Percentiles rank a stretch among this genome's conserved stretches.
These are phyloP conservation scores for Cytospora schulzeri DNA, from an alignment of 2,329 filamentous ascomycete species.

Conservation along the genomic window DNA sequence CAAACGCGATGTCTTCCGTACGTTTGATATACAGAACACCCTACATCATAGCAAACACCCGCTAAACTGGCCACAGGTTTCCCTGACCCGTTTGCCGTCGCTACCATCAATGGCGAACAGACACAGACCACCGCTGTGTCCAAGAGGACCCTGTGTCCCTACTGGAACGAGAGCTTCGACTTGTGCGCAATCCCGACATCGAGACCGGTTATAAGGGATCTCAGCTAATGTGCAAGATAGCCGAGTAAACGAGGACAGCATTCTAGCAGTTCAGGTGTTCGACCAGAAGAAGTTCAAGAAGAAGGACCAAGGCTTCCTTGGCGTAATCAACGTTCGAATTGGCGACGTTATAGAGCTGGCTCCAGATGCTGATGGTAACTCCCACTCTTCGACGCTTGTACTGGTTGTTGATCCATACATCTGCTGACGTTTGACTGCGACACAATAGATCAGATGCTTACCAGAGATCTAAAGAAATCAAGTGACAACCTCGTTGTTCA, in stretches of 20 bases:
- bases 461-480: conserved; percentile 93
- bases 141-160: conserved; percentile 97
- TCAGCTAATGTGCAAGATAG: conserved; percentile 49
- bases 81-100: conserved; percentile 95
- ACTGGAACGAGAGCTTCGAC: conserved; percentile 99
- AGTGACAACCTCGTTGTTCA: conserved; percentile 98
- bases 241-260: conserved; percentile 90
- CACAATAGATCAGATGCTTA: conserved; percentile 93
- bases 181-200: conserved; percentile 65
- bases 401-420: conserved; percentile 32
- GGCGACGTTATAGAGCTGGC: conserved; percentile 92
- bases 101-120: conserved; percentile 95
- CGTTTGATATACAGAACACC: conserved; percentile 41
- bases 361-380: conserved; percentile 82
- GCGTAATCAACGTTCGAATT: conserved; percentile 95
- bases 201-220: not conserved
- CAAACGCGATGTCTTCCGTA: conserved; percentile 99
- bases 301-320: conserved; percentile 98
- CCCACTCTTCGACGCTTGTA: conserved; percentile 12
- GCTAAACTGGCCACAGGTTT: conserved; percentile 66
- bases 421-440: conserved; percentile 31
- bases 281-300: conserved; percentile 99
- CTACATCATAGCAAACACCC: conserved; percentile 21
- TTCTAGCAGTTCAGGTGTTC: conserved; percentile 96
- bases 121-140: conserved; percentile 97